These are phyloP conservation scores for Diplodia seriata DNA, from an alignment of 2,329 filamentous ascomycete species.

Conservation along the genomic window DNA sequence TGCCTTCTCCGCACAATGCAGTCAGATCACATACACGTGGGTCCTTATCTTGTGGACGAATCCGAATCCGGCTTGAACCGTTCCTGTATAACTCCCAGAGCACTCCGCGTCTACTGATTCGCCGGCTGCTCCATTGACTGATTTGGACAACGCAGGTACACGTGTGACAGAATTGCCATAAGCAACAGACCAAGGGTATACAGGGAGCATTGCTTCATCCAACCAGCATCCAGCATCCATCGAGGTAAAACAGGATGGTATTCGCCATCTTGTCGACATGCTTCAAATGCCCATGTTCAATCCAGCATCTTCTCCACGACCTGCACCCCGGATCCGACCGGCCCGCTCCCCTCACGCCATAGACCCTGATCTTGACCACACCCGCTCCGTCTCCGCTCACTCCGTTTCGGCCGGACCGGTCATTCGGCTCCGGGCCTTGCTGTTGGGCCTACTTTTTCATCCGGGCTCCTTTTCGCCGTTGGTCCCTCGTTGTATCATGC, in stretches of 20 bases:
- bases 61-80: too few relatives aligned
- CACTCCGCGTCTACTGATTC: not conserved
- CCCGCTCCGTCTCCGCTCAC: not conserved
- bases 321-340: slow-evolving; percentile 10
- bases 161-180: not conserved
- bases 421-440: not conserved
- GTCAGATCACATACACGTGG: not conserved
- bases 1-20: not conserved
- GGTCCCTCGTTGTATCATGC: not conserved
- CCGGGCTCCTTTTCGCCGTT: not conserved
- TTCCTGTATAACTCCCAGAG: too few relatives aligned
- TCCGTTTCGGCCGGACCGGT: not conserved
- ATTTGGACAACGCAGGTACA: not conserved
- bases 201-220: not conserved
- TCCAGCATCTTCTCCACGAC: not conserved
- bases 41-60: not conserved
- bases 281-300: not conserved
- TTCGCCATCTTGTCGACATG: not conserved
- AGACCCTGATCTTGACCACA: not conserved
- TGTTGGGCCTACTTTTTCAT: not conserved
- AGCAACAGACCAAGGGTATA: not conserved
- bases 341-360: slow-evolving; percentile 10
- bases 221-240: not conserved
- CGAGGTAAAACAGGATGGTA: not conserved
- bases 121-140: not conserved